Evolutionary conservation across 2,329 filamentous ascomycete species (phyloP), one percentile per base, ranked within the genome.

Genomic region (Setomelanomma holmii): DNA sequence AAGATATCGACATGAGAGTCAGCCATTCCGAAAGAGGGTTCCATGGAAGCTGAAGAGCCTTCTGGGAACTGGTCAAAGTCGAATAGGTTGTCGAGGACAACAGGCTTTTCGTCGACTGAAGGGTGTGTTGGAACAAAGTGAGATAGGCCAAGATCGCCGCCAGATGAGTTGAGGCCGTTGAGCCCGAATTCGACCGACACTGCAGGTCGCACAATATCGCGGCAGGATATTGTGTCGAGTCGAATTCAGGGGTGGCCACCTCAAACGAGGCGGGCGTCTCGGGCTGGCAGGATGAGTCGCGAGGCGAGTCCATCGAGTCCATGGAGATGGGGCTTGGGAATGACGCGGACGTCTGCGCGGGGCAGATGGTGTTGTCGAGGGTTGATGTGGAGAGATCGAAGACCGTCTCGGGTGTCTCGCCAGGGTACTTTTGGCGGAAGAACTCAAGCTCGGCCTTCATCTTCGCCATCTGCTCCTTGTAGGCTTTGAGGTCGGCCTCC

Each of bases 151-250:
- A 64, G 45, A 65, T 72, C 64, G 69, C 60, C 60, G 64, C 61
- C 55, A 60, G 63, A 14, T 53, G 53, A 36, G 51, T 61, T 45
- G 66, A 63, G 55, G 62, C 64, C 60, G 63, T 23, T 20, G 40
- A 21, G 11, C 53, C 56, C 62, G 71, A 71, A 63, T 80, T 85
- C 89, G 90, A 93, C 88, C 86, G 95, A 98, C 95, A 99, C 95
- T 89, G 95, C 95, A 96, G 95, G 95, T 96, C 95, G 79, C 89
- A 98, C 95, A 98, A 97, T 93, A 97, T 89, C 93, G 85, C 95
- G 84, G 95, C 95, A 98, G 95, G 93, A 96, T 96, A 93, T 97
- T 97, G 95, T 97, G 93, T 95, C 95, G 86, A 81, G 85, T 96
- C 91, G 86, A 90, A 84, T 80, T 88, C 84, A 80, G 80, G 62